Percentiles rank a stretch among this genome's conserved stretches.
phyloP scores from a whole-genome alignment of 495 filamentous ascomycete species.

The Podospora sp. region DNA sequence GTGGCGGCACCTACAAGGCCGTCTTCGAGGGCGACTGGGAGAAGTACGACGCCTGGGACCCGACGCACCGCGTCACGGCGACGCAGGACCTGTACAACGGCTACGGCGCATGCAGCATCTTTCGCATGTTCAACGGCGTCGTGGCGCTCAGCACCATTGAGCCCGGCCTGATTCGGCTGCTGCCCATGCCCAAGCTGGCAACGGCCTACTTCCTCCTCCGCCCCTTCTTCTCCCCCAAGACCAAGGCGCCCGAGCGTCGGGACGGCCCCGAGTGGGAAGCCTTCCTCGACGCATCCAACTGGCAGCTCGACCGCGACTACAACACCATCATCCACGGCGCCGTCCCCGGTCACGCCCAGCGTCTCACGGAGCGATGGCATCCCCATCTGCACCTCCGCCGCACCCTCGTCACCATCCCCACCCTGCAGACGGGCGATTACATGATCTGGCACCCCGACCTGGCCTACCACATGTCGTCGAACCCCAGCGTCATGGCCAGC shows the following conservation, averaged over 20 bases:
- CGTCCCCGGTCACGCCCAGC: constrained; percentile 76
- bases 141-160: constrained; percentile 78
- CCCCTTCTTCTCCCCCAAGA: constrained; percentile 74
- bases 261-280: constrained; percentile 43
- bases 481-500: constrained; percentile 42
- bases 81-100: constrained; percentile 85
- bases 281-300: constrained; percentile 62
- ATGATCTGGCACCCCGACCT: constrained; percentile 90
- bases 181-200: constrained; percentile 76
- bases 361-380: constrained; percentile 73
- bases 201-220: constrained; percentile 87
- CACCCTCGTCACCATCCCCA: constrained; percentile 78
- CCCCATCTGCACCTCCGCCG: constrained; percentile 74
- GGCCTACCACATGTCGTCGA: constrained; percentile 51
- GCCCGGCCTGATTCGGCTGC: constrained; percentile 81
- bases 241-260: constrained; percentile 40
- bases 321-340: constrained; percentile 75
- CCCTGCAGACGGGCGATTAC: constrained; percentile 81
- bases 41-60: constrained; percentile 83
- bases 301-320: constrained; percentile 51
- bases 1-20: constrained; percentile 68
- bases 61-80: constrained; percentile 69
- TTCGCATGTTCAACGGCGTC: constrained; percentile 89
- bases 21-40: constrained; percentile 85
- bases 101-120: constrained; percentile 81